A percentile compares a stretch with the other conserved stretches of the same genome.
These are phyloP conservation scores for Ogataea corticis DNA, from an alignment of 805 yeast species.

Conservation along the genomic window DNA sequence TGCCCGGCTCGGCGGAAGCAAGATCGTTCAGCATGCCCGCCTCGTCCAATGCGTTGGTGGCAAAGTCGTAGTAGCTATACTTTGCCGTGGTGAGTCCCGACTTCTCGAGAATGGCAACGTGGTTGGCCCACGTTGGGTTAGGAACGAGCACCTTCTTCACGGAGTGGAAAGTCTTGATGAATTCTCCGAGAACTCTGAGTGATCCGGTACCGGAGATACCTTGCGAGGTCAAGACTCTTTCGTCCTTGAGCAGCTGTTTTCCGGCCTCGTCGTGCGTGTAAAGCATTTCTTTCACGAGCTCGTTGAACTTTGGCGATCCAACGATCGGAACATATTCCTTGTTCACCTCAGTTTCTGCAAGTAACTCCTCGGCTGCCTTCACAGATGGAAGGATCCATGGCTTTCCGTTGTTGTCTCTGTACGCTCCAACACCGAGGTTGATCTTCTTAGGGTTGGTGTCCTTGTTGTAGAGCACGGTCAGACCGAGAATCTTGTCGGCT, in stretches of 20 bases:
- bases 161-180: conserved; percentile 61
- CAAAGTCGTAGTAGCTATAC: conserved; percentile 71
- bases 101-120: conserved; percentile 72
- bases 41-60: conserved; percentile 62
- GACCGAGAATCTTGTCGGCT: conserved; percentile 84
- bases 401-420: conserved; percentile 82
- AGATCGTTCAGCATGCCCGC: conserved; percentile 64
- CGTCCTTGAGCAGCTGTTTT: conserved; percentile 52
- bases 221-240: conserved; percentile 79
- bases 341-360: conserved; percentile 52
- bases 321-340: conserved; percentile 87
- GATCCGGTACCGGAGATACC: conserved; percentile 97
- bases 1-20: conserved; percentile 52
- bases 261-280: conserved; percentile 67
- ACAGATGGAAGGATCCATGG: conserved; percentile 88
- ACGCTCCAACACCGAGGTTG: conserved; percentile 86
- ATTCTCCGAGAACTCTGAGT: conserved; percentile 78
- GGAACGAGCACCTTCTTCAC: conserved; percentile 67
- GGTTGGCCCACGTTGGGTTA: conserved; percentile 95
- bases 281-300: conserved; percentile 66
- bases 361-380: conserved; percentile 57
- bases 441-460: conserved; percentile 61
- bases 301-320: conserved; percentile 71
- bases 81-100: conserved; percentile 64
- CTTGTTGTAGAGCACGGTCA: conserved; percentile 68